Base-by-base conservation (phyloP, 768 basidiomycete species). In the Epithele typhae region DNA sequence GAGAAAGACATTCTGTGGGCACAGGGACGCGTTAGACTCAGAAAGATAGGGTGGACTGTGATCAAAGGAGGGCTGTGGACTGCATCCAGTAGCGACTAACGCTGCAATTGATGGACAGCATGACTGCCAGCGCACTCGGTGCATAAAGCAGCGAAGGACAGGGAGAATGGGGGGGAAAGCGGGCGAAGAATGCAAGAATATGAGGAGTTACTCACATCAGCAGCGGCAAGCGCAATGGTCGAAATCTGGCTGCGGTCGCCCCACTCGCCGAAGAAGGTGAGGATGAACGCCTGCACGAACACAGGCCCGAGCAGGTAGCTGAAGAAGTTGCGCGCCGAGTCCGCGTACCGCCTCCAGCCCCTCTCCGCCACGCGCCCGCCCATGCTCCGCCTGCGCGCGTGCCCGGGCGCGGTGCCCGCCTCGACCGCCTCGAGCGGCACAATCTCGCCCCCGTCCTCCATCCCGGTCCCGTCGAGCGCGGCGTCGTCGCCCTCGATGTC, bases 231-330 rank as follows among this genome's bases (percentile, higher is more conserved):
- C 5, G 92, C 94, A 52, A 98, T 95, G 2, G 96, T 98, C 2
- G 96, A 87, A 57, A 98, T 92, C 69, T 99, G 95, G 60, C 92
- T 95, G 43, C 95, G 71, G 68, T 98, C 96, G 0, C 96, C 95
- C 96, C 96, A 98, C 68, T 99, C 96, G 9, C 94, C 96, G n/a
- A 99, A 73, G 68, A 97, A 97, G 0, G 95, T 98, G 49, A 99
- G 73, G 25, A 95, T 71, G 59, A 99, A 97, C 0, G 92, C 82
- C 65, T 99, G 93, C 2, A 93, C 92, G 60, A 97, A 95, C 1
- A 96, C 91, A 0, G 95, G 95, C 0, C 90, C 92, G 17, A 97
- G 68, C 54, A 94, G 65, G 15, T 93, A 68, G 58, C 82, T 84
- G 63, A 80, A 86, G 58, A 92, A 84, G 62, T 94, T 94, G 56